Base-by-base conservation (phyloP, 306 rosid genomes). In the Astragalus membranaceus region DNA sequence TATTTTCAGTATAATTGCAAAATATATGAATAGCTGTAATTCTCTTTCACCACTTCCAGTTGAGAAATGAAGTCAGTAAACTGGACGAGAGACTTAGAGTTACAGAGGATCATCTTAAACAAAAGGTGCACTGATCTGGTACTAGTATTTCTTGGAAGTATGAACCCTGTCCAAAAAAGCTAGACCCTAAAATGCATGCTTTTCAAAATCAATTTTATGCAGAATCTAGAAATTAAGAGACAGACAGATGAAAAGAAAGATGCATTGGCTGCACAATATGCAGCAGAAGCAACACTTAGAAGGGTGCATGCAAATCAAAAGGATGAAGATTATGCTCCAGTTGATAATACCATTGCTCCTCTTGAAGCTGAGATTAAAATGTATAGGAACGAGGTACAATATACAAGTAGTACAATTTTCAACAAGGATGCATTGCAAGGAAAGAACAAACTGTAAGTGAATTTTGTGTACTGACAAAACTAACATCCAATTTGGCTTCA, bases 241-340 rank as follows among this genome's bases (percentile, higher is more conserved):
- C 70, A 87, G 78, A 53, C 76, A 36, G 87, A 70, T 51, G 97
- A 93, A 53, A 93, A 87, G 85, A 90, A 85, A 79, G 83, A 82
- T 20, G 96, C 97, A 53, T 42, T 93, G 80, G 90, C 90, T 55
- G 91, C 94, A 36, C 92, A 90, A 47, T 88, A 85, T 76, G 94
- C 98, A 13, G 97, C 89, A 36, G 98, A 93, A 87, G 91, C 92
- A 79, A 75, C 89, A 67, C 92, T 90, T 33, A 79, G 96, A 77
- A 88, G 96, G 86, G 81, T 88, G 32, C 70, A 87, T 69, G 83
- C 94, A 20, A 85, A 80, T 70, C 94, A 83, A 71, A 93, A 78
- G 85, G 87, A 88, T 11, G 88, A 88, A 33, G 89, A 90, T 26
- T 70, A 69, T 70, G 66, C 76, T 57, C 83, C 96, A 68, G 17